These are phyloP conservation scores for Salinomyces thailandicus DNA, from an alignment of 2,329 filamentous ascomycete species.

Conservation along the genomic window DNA sequence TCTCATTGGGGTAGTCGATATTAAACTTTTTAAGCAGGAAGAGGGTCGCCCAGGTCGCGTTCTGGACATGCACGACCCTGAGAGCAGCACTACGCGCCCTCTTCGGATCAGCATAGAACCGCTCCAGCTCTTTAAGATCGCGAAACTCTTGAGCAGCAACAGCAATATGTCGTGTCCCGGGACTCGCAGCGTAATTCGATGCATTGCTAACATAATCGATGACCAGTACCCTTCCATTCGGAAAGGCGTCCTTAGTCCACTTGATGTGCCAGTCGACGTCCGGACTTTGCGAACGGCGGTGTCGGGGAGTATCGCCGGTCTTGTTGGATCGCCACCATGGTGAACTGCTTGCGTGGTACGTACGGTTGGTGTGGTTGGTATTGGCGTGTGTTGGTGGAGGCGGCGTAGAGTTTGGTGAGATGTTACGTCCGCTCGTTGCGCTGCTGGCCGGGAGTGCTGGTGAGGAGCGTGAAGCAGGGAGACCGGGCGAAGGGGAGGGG, in stretches of 20 bases:
- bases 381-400: too few relatives aligned
- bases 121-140: conserved; percentile 34
- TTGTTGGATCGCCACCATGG: neutral
- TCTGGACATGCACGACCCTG: conserved; percentile 40
- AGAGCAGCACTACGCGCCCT: conserved; percentile 27
- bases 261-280: conserved; percentile 9
- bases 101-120: conserved; percentile 32
- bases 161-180: conserved; percentile 28
- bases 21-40: conserved; percentile 44
- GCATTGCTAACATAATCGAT: conserved; percentile 38
- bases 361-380: too few relatives aligned
- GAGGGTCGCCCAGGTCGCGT: conserved; percentile 40
- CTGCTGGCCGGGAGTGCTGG: too few relatives aligned
- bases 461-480: too few relatives aligned
- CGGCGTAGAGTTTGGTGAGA: too few relatives aligned
- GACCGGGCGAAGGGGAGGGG: too few relatives aligned
- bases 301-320: neutral
- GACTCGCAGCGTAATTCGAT: conserved; percentile 5
- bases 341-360: neutral
- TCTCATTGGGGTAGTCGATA: conserved; percentile 37
- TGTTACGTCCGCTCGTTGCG: too few relatives aligned
- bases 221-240: conserved; percentile 38
- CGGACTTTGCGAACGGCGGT: neutral
- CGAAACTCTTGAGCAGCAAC: conserved; percentile 41
- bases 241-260: conserved; percentile 14